Base-by-base conservation (phyloP, 805 yeast species). In the Yarrowia bubula region DNA sequence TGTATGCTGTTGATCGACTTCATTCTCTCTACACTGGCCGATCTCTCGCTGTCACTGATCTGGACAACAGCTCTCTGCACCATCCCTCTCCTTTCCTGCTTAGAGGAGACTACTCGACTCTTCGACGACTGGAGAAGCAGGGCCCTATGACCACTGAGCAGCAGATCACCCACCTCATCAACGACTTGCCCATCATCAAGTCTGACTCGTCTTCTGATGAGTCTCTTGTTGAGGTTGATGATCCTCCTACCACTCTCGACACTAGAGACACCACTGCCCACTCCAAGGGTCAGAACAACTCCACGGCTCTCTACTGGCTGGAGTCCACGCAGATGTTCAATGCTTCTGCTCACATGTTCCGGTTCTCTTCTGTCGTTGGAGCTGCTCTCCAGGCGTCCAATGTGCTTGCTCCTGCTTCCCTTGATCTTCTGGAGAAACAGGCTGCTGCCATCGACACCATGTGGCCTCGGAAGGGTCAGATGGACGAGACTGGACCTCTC, bases 381-480 rank as follows among this genome's bases (percentile, higher is more conserved):
- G 32, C 51, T 6, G 64, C 64, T 10, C n/a, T 44, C 5, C 64
- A 58, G 37, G 51, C 64, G 7, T 58, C 64, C 37, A 43, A 33
- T 15, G 64, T 44, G 22, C 64, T 58, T 18, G 64, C 50, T 11
- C 51, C 64, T 22, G 42, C 50, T 7, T 58, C 64, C 10, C 64
- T 58, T 14, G 51, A 58, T 13, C 51, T 58, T 3, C 33, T 58
- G 33, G 64, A 58, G 35, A 58, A 58, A 33, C 64, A 58, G 43
- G 42, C 51, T 6, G 39, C 50, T 8, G 43, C 64, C 33, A 58
- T 58, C 32, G 50, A 43, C 22, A 9, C 9, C 13, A 43, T 58
- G 50, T 58, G 64, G 64, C 64, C 64, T 14, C 51, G 33, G 18
- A 43, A 58, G 39, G 50, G 64, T 28, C 50, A 37, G 51, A 58